Base-by-base conservation (phyloP, 164 flowering plant genomes). In the Berberis thunbergii region DNA sequence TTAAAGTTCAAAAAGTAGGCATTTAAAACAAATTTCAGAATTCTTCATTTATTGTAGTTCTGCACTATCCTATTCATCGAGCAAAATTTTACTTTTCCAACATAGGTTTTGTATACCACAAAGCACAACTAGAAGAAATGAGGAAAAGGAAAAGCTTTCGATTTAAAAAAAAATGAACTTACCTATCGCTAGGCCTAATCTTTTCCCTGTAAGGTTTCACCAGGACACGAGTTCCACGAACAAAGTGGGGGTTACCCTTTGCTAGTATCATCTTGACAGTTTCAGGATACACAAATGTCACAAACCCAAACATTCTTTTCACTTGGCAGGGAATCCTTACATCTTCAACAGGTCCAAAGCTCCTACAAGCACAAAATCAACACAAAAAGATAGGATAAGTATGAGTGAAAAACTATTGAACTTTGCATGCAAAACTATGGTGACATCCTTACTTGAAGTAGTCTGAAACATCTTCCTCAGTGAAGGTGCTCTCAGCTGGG, bases 191-290 rank as follows among this genome's bases (percentile, higher is more conserved):
- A 45, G 79, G 79, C 80, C 80, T 93, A 1, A 91, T 66, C 55
- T 89, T 91, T 64, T 91, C 99, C 63, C 85, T 62, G 72, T 95
- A 95, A 53, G 99, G 99, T 67, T 95, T 95, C 38, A 95, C 99
- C 43, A 89, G 96, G 52, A 95, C 97, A 40, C 97, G 96, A 68
- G 97, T 81, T 41, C 91, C 97, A 61, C 96, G 81, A 11, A 95
- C 88, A 70, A 68, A 85, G 76, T 95, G 99, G 2, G 96, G 96
- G 66, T 85, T 91, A 44, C 90, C 86, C 68, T 84, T 86, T 0
- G 83, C 69, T 72, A 89, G 70, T 61, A 91, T 77, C 40, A 70
- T 63, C 67, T 78, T 82, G 63, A 83, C 97, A 2, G 97, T 91
- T 39, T 90, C 96, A 0, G 94, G 64, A 71, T 80, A 74, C 39